phyloP scores from a whole-genome alignment of 2,329 filamentous ascomycete species.

The Ceratocystis smalleyi region DNA sequence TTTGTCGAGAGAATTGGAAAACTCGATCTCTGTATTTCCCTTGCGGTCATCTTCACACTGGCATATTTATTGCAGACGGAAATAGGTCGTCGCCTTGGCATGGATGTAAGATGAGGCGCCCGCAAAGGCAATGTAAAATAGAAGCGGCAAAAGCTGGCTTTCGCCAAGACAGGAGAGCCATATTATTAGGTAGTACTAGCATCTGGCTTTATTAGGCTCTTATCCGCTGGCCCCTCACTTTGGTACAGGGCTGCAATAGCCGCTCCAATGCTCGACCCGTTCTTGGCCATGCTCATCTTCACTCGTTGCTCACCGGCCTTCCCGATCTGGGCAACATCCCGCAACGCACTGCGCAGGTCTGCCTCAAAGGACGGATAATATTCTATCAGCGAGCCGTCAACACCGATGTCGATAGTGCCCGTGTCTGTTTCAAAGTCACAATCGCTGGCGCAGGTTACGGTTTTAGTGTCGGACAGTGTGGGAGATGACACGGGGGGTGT shows the following conservation, averaged over 20 bases:
- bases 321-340: slow-evolving; percentile 47
- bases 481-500: not conserved
- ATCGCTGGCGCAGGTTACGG: not conserved
- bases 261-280: slow-evolving; percentile 56
- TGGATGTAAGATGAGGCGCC: no score
- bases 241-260: slow-evolving; percentile 44
- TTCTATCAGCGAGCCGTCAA: slow-evolving; percentile 57
- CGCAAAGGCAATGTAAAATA: no score
- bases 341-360: slow-evolving; percentile 46
- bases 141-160: no score
- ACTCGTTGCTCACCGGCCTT: slow-evolving; percentile 46
- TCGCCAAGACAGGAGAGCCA: no score
- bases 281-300: slow-evolving; percentile 55
- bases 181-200: not conserved
- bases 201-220: not conserved
- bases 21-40: no score
- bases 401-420: slow-evolving; percentile 47
- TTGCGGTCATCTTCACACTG: no score
- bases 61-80: no score
- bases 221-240: not conserved
- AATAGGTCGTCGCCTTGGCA: no score
- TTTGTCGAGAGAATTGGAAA: no score
- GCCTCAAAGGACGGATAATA: slow-evolving; percentile 57
- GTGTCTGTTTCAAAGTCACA: slow-evolving; percentile 20
- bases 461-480: not conserved